These are phyloP conservation scores for Galium porrigens DNA, from an alignment of 305 asterid species.

Conservation along the genomic window DNA sequence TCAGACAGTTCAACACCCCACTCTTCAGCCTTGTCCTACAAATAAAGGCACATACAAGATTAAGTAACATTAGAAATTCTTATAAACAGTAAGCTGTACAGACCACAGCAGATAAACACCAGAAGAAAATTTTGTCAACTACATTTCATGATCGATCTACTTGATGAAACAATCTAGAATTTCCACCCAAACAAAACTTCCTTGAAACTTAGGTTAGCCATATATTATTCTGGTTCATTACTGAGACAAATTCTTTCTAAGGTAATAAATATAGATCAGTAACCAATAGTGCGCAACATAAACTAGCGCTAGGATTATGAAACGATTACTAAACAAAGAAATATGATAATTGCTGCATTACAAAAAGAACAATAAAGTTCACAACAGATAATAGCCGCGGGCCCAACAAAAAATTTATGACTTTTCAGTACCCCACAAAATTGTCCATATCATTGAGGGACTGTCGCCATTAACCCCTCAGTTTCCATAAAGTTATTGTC, in stretches of 20 bases:
- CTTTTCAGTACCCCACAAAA: neutral
- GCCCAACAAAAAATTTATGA: neutral
- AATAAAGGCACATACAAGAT: slow-evolving; percentile 17
- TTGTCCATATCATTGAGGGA: neutral
- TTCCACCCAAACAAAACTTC: neutral
- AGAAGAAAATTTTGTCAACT: neutral
- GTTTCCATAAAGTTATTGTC: neutral
- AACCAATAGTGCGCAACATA: neutral
- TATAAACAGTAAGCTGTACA: neutral
- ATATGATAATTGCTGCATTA: slow-evolving; percentile 4
- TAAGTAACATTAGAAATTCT: slow-evolving; percentile 2
- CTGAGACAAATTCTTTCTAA: neutral
- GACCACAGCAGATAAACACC: neutral
- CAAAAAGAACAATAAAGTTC: neutral
- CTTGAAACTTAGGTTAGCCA: neutral
- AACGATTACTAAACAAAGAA: neutral
- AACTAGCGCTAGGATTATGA: neutral
- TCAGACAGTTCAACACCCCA: slow-evolving; percentile 94
- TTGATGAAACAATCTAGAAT: neutral
- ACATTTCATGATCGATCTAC: neutral
- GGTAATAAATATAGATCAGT: neutral
- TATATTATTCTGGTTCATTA: neutral
- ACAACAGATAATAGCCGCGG: neutral
- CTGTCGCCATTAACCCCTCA: neutral
- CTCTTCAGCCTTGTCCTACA: slow-evolving; percentile 62